These are phyloP conservation scores for Pyrenophora seminiperda DNA, from an alignment of 2,329 filamentous ascomycete species.

Conservation along the genomic window DNA sequence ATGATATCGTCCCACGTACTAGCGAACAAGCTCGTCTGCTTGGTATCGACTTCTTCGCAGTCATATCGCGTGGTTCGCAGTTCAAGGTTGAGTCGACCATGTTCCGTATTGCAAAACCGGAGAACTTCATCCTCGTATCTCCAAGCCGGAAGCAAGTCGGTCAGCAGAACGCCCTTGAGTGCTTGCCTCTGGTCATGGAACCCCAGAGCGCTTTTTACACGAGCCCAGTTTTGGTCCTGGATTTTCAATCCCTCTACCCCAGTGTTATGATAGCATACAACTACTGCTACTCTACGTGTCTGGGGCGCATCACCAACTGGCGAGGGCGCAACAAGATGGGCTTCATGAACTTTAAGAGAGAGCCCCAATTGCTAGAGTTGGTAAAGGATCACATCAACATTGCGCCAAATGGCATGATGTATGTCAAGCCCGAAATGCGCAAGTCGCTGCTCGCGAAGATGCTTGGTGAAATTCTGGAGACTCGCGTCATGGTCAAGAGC, in stretches of 20 bases:
- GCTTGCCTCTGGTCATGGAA: slow-evolving; percentile 94
- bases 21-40: slow-evolving; percentile 93
- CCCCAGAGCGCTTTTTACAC: slow-evolving; percentile 93
- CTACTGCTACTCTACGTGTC: slow-evolving; percentile 96
- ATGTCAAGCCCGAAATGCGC: slow-evolving; percentile 80
- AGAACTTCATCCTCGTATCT: slow-evolving; percentile 89
- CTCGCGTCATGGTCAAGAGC: slow-evolving; percentile 94
- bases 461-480: slow-evolving; percentile 94
- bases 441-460: slow-evolving; percentile 95
- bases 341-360: slow-evolving; percentile 82
- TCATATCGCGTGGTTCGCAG: slow-evolving; percentile 92
- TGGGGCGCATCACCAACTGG: slow-evolving; percentile 85
- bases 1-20: slow-evolving; percentile 85
- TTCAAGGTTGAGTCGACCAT: slow-evolving; percentile 99
- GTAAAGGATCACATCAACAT: slow-evolving; percentile 88
- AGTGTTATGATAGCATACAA: slow-evolving; percentile 99
- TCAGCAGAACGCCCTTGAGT: slow-evolving; percentile 91
- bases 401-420: slow-evolving; percentile 96
- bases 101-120: slow-evolving; percentile 97
- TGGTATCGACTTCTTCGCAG: slow-evolving; percentile 95
- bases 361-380: slow-evolving; percentile 74
- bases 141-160: slow-evolving; percentile 92
- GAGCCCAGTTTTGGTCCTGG: slow-evolving; percentile 85
- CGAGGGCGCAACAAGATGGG: slow-evolving; percentile 94
- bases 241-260: slow-evolving; percentile 95